A percentile compares a stretch with the other conserved stretches of the same genome.
These are phyloP conservation scores for Baudoinia panamericana DNA, from an alignment of 495 filamentous ascomycete species.

Conservation along the genomic window DNA sequence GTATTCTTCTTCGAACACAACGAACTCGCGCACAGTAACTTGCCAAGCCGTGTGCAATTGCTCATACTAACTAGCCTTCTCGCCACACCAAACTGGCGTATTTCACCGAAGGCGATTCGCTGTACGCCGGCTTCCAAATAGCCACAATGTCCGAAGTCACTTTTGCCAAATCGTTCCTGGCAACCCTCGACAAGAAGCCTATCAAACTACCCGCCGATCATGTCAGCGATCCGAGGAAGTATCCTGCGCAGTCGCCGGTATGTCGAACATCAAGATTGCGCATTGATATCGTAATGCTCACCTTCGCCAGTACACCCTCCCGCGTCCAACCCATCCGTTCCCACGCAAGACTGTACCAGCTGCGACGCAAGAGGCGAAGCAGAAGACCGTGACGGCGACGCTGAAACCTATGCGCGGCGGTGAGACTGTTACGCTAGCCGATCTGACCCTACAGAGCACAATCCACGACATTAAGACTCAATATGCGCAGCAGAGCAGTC, in stretches of 20 bases:
- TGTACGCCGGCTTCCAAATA: slow-evolving; percentile 15
- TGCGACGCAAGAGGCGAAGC: slow-evolving; percentile 27
- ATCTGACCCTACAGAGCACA: slow-evolving; percentile 49
- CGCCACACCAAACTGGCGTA: slow-evolving; percentile 10
- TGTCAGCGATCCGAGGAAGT: slow-evolving; percentile 65
- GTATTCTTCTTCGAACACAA: too few species aligned
- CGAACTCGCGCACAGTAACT: too few species aligned
- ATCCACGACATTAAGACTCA: slow-evolving; percentile 58
- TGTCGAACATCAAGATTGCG: slow-evolving; percentile 23
- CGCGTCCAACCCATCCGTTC: slow-evolving; percentile 35
- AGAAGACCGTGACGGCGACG: slow-evolving; percentile 19
- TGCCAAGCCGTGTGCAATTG: too few species aligned
- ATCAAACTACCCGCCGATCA: slow-evolving; percentile 69
- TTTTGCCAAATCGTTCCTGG: slow-evolving; percentile 74
- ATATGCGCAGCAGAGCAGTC: slow-evolving; percentile 39
- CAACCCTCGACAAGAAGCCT: slow-evolving; percentile 60
- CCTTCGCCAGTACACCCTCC: slow-evolving; percentile 36
- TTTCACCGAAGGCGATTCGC: slow-evolving; percentile 16
- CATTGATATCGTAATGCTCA: not conserved
- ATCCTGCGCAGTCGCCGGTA: slow-evolving; percentile 59
- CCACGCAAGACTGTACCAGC: slow-evolving; percentile 34
- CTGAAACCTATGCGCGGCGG: slow-evolving; percentile 57
- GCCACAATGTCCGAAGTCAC: slow-evolving; percentile 14
- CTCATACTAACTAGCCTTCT: too few species aligned
- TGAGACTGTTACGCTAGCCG: slow-evolving; percentile 47